These are phyloP conservation scores for Avena eriantha DNA, from an alignment of 176 grass and related monocot species.

Conservation along the genomic window DNA sequence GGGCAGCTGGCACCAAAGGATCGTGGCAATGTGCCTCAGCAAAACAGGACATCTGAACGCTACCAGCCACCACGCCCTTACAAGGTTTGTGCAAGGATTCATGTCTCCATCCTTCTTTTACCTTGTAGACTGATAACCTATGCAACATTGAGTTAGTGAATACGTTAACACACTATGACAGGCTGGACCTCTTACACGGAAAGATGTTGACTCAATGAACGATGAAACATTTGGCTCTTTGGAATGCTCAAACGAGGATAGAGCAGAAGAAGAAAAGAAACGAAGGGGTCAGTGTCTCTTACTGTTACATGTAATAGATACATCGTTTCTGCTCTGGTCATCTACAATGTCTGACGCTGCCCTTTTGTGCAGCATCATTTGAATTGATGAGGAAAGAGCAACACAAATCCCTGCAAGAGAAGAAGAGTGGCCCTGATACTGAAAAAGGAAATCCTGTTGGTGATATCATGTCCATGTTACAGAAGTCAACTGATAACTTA, in stretches of 20 bases:
- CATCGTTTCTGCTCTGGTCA: neutral
- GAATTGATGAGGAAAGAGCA: constrained; percentile 99
- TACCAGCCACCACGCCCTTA: constrained; percentile 95
- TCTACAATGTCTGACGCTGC: constrained; percentile 32
- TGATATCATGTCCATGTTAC: constrained; percentile 69
- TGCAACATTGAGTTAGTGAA: constrained; percentile 33
- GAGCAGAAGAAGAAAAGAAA: constrained; percentile 89
- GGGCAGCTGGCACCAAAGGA: constrained; percentile 57
- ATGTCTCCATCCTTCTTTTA: constrained; percentile 7
- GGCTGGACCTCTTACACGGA: constrained; percentile 64
- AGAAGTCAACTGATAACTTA: constrained; percentile 54
- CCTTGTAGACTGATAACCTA: constrained; percentile 9
- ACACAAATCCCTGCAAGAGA: constrained; percentile 84
- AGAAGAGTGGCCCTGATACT: constrained; percentile 58
- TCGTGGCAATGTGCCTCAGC: constrained; percentile 57
- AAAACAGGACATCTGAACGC: constrained; percentile 74
- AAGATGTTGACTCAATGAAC: constrained; percentile 79
- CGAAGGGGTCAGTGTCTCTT: constrained; percentile 66
- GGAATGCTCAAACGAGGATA: constrained; percentile 76
- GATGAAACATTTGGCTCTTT: constrained; percentile 95
- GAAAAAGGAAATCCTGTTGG: constrained; percentile 55
- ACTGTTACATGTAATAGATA: neutral
- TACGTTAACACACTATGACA: constrained; percentile 33
- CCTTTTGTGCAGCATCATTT: constrained; percentile 79
- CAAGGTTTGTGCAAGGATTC: constrained; percentile 52